Conservation (phyloP, 2,329 filamentous ascomycete species). For the Cladosporium sp. region DNA sequence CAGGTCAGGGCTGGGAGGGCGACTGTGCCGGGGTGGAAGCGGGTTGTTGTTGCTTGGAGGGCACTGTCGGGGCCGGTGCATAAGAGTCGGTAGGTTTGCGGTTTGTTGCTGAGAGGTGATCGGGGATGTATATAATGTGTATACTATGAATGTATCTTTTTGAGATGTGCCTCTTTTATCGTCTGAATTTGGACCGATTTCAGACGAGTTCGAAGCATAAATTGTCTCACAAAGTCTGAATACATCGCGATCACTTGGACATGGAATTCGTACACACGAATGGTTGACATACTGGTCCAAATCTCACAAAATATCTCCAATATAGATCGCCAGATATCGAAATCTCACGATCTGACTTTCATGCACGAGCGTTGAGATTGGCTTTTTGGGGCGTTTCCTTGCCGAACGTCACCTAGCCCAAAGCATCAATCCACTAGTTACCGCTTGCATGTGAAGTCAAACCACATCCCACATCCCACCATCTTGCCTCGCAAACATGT, state of each 20-base stretch:
- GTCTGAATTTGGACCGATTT: no score
- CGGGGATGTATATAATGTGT: background rate
- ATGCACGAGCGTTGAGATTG: slow-evolving; percentile 1
- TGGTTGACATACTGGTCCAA: no score
- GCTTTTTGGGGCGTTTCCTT: background rate
- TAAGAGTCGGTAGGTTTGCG: background rate
- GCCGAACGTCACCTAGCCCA: background rate
- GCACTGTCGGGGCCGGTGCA: slow-evolving; percentile 38
- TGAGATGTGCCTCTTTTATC: no score
- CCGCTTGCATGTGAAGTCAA: slow-evolving; percentile 12
- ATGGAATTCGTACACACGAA: no score
- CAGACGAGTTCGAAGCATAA: no score
- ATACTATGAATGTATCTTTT: no score
- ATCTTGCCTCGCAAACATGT: slow-evolving; percentile 3
- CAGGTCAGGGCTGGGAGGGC: slow-evolving; percentile 41
- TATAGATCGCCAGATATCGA: no score
- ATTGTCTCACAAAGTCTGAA: no score
- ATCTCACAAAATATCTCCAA: no score
- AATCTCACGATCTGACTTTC: background rate
- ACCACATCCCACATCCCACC: slow-evolving; percentile 3
- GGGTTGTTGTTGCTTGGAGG: slow-evolving; percentile 55
- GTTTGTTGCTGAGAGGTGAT: no score
- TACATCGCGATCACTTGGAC: no score
- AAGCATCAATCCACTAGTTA: slow-evolving; percentile 2
- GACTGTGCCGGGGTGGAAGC: slow-evolving; percentile 44